A percentile compares a stretch with the other conserved stretches of the same genome.
phyloP scores from a whole-genome alignment of 768 basidiomycete species.

The Psilocybe azurescens region DNA sequence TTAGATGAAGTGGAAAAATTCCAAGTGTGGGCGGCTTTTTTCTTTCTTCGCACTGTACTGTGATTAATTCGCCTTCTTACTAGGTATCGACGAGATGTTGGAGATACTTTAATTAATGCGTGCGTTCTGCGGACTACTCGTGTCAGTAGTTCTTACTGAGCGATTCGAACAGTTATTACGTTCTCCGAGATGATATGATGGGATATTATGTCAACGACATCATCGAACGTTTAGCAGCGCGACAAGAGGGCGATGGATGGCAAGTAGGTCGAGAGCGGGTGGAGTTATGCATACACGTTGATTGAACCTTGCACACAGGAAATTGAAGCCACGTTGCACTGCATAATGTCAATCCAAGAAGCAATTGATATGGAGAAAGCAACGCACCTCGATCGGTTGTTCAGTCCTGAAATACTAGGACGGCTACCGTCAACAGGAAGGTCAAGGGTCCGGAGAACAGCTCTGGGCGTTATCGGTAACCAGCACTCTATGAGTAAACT shows the following conservation, averaged over 20 bases:
- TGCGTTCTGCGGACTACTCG: conserved; percentile 40
- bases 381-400: conserved; percentile 65
- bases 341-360: conserved; percentile 87
- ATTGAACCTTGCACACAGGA: conserved; percentile 50
- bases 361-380: conserved; percentile 65
- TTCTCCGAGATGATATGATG: conserved; percentile 85
- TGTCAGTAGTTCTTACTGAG: neutral
- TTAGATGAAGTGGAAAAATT: conserved; percentile 84
- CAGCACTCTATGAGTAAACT: neutral
- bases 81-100: conserved; percentile 87
- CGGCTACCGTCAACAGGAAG: conserved; percentile 68
- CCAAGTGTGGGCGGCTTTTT: conserved; percentile 58
- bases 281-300: neutral
- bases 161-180: conserved; percentile 68
- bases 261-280: conserved; percentile 56
- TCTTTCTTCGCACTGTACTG: neutral
- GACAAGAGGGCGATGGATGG: conserved; percentile 62
- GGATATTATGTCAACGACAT: conserved; percentile 70
- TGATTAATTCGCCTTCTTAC: neutral
- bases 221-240: conserved; percentile 52
- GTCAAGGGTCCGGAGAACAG: conserved; percentile 73
- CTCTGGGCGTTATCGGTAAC: conserved; percentile 76
- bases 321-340: conserved; percentile 86
- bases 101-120: conserved; percentile 90
- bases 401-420: conserved; percentile 74